Base-by-base conservation (phyloP, 805 yeast species). In the Monosporozyma aquatica region DNA sequence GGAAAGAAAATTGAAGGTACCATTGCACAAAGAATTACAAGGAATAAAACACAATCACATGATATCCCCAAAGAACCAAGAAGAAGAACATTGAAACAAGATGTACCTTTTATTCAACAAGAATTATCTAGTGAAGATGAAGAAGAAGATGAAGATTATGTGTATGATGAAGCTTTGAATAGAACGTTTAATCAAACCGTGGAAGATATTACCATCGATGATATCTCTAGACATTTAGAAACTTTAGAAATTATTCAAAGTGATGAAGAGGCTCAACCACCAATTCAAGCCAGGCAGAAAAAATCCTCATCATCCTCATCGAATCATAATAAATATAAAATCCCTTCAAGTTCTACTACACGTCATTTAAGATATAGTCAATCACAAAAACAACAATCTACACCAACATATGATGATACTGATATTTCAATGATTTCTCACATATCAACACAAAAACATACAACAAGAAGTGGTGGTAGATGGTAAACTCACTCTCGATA, bases 361-460 rank as follows among this genome's bases (percentile, higher is more conserved):
- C 53, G 53, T 21, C 56, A 58, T 46, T 37, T 54, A 37, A 56
- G 58, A 41, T 47, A 53, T 15, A 41, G 46, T 35, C 35, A 21
- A 26, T 29, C 23, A 18, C 26, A 21, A 18, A n/a, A 44, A 46
- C 30, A 46, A 52, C 18, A 49, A 49, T 29, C 42, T 47, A 20
- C 46, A 18, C 26, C 30, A 17, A 23, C 20, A 5, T 18, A 30
- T 23, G 53, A 51, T 37, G 65, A 61, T 38, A 64, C 59, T 47
- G 65, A 61, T 41, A 55, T 61, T 8, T 61, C 65, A 6, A 61
- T 61, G 65, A 52, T 61, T n/a, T 61, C 65, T n/a, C 64, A 60
- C 38, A 43, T 54, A 21, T 55, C 61, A 3, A 47, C 58, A 6
- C 49, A 51, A 41, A 53, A 53, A 24, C 62, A 55, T 37, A 45